Percentiles rank a stretch among this genome's conserved stretches.
phyloP scores from a whole-genome alignment of 495 filamentous ascomycete genomes.

The Glutinoglossum americanum region DNA sequence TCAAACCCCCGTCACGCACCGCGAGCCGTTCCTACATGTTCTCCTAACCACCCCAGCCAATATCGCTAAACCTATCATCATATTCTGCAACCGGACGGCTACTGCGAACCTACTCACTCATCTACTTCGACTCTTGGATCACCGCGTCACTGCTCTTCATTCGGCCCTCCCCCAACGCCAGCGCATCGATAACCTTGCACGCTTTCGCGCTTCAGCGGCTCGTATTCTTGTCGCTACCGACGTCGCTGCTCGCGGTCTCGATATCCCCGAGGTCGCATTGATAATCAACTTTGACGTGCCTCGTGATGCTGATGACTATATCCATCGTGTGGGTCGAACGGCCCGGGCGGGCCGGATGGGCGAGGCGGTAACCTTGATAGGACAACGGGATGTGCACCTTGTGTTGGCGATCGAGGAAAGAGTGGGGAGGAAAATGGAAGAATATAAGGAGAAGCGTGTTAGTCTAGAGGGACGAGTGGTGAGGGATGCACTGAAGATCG shows the following conservation, averaged over 20 bases:
- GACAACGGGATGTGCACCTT: conserved; percentile 74
- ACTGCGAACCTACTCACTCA: conserved; percentile 80
- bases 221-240: conserved; percentile 87
- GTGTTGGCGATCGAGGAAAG: conserved; percentile 72
- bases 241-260: conserved; percentile 84
- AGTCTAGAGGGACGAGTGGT: conserved; percentile 75
- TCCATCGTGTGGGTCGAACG: conserved; percentile 88
- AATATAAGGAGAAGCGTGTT: conserved; percentile 65
- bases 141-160: conserved; percentile 81
- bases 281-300: conserved; percentile 94
- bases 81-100: conserved; percentile 84
- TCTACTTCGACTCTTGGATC: conserved; percentile 58
- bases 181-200: conserved; percentile 64
- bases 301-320: conserved; percentile 88
- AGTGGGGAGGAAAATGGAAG: conserved; percentile 58
- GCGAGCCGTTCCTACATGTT: conserved; percentile 83
- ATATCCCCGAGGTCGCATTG: conserved; percentile 78
- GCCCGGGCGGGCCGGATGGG: conserved; percentile 72
- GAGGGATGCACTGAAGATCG: conserved; percentile 61
- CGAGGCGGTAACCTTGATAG: conserved; percentile 70
- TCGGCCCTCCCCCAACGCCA: conserved; percentile 64
- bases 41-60: conserved; percentile 67
- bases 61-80: conserved; percentile 49
- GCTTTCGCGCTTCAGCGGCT: conserved; percentile 81
- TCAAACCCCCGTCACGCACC: conserved; percentile 67